Evolutionary conservation across 192 early-diverging fungal genomes (phyloP), one percentile per base, ranked within the genome.

Genomic region (Glomus cerebriforme): DNA sequence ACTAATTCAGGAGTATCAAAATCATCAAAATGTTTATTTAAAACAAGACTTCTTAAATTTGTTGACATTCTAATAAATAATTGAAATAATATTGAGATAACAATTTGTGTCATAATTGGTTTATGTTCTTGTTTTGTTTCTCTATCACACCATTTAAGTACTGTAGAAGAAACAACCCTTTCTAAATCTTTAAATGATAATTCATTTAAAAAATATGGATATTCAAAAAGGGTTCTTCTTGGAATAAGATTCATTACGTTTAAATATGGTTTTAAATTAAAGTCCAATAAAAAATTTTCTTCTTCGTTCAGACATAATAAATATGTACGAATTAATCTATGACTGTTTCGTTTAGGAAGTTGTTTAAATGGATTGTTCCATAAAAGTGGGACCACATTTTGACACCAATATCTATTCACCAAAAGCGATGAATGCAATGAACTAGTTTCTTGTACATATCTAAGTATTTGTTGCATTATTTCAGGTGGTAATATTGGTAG

Each of bases 291-390:
- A 54, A 17, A 54, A 22, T 54, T 54, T 19, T 54, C 49, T 54
- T 54, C 49, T 7, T 54, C 6, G 19, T 54, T 19, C 49, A 54
- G 1, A 54, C 49, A 54, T 54, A 54, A 54, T 54, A 54, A 54
- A 4, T 54, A 54, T 54, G 49, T 54, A 7, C 49, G 49, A 54
- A 54, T 54, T 54, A 54, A 54, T 17, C 19, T 54, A 22, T 22
- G 15, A 6, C 49, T 22, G 6, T 54, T 54, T 7, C 19, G 15
- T 54, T 54, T 54, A 22, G 49, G 49, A 22, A 54, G 49, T 54
- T 54, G 49, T 54, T 19, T 27, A 32, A 66, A 66, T 22, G 64
- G 64, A 22, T 66, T 34, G 7, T 66, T 66, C 64, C 64, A 66
- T 27, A 66, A 34, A 22, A 66, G 64, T 27, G 64, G 32, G 24